phyloP scores from a whole-genome alignment of 352 stramenopile species.

The Pseudoperonospora humuli region DNA sequence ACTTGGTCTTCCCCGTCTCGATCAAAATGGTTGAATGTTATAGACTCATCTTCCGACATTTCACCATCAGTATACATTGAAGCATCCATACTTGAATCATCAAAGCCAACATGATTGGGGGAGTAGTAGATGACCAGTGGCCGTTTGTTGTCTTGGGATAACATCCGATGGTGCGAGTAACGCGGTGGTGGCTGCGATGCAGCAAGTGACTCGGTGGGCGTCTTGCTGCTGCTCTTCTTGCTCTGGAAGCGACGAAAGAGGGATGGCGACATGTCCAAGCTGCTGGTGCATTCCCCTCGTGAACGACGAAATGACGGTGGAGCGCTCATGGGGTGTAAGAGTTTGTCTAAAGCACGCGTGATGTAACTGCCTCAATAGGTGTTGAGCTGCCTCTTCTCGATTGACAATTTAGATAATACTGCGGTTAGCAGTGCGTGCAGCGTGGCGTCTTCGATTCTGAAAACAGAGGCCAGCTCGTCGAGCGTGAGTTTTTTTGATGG shows the following conservation, averaged over 20 bases:
- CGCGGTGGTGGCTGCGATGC: constrained; percentile 21
- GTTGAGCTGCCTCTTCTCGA: too few species aligned
- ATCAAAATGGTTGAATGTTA: neutral
- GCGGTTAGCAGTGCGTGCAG: constrained; percentile 6
- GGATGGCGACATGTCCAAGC: constrained; percentile 15
- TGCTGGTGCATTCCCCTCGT: constrained; percentile 18
- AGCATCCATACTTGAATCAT: constrained; percentile 3
- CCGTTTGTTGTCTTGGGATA: constrained; percentile 22
- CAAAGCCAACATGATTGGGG: neutral
- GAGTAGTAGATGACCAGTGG: constrained; percentile 35
- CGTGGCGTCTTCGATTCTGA: constrained; percentile 28
- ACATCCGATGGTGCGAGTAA: constrained; percentile 11
- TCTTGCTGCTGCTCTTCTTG: constrained; percentile 11
- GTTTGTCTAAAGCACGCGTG: too few species aligned
- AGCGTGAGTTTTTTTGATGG: constrained; percentile 8
- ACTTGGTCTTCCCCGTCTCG: constrained; percentile 11
- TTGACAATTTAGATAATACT: too few species aligned
- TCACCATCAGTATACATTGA: constrained; percentile 21
- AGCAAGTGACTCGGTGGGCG: constrained; percentile 6
- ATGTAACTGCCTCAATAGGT: too few species aligned
- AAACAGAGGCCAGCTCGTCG: constrained; percentile 3
- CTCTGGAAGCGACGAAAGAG: constrained; percentile 21
- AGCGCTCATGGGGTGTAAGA: constrained; percentile 11
- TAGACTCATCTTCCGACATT: constrained; percentile 22
- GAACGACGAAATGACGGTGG: constrained; percentile 10